These are phyloP conservation scores for Cupressus sempervirens DNA, from an alignment of 75 land plant genomes.

Conservation along the genomic window DNA sequence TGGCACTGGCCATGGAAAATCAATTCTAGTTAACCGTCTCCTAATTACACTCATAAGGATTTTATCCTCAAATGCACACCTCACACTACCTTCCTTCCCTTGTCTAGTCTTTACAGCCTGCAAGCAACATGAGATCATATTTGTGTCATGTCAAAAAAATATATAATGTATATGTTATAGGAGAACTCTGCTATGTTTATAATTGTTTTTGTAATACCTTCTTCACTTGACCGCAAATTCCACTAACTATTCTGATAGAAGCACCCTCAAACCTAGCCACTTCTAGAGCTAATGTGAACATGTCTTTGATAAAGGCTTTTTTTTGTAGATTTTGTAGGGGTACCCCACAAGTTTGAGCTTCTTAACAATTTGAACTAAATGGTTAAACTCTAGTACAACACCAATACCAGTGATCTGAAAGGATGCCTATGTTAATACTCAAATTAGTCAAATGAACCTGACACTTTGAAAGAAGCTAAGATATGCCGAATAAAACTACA, in stretches of 20 bases:
- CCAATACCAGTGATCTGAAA: constrained; percentile 90
- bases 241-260: no score
- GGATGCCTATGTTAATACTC: constrained; percentile 43
- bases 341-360: constrained; percentile 93
- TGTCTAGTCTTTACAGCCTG: constrained; percentile 90
- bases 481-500: not conserved
- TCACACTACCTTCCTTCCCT: constrained; percentile 90
- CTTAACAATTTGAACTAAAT: constrained; percentile 72
- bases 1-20: constrained; percentile 77
- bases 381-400: constrained; percentile 74
- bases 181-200: not conserved
- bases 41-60: constrained; percentile 91
- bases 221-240: no score
- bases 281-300: no score
- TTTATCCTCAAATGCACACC: constrained; percentile 99
- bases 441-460: not conserved
- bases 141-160: constrained; percentile 13
- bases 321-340: constrained; percentile 91
- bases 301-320: no score
- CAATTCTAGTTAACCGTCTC: constrained; percentile 86
- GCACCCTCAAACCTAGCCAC: no score
- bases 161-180: not conserved
- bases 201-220: no score
- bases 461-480: not conserved
- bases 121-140: not conserved